Conservation (phyloP, 192 early-diverging fungal genomes). For the Coemansia sp. region DNA sequence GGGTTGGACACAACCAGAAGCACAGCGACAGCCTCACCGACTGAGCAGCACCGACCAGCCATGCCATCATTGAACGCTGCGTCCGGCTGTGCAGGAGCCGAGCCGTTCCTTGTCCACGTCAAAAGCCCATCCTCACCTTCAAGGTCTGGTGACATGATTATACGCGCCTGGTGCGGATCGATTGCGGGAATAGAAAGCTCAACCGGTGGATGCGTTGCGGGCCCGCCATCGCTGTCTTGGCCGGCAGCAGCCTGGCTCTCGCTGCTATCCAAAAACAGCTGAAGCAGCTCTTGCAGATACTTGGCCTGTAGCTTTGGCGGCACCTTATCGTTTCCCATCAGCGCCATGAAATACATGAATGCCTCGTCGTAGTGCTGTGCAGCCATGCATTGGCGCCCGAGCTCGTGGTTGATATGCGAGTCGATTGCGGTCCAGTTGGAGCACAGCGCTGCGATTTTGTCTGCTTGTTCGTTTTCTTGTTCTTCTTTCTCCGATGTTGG, state of each 20-base stretch:
- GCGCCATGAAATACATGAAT: conserved; percentile 72
- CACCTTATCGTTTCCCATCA: conserved; percentile 59
- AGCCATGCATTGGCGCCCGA: conserved; percentile 78
- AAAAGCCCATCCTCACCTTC: conserved; percentile 45
- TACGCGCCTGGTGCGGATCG: conserved; percentile 32
- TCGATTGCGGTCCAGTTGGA: conserved; percentile 60
- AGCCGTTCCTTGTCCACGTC: conserved; percentile 28
- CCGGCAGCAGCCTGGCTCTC: conserved; percentile 10
- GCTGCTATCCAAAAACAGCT: conserved; percentile 42
- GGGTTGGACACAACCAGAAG: conserved; percentile 48
- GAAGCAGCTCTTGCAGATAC: conserved; percentile 51
- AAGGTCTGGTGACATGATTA: conserved; percentile 50
- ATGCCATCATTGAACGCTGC: neutral
- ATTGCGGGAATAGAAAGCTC: conserved; percentile 65
- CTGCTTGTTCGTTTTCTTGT: neutral
- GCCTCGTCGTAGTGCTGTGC: conserved; percentile 73
- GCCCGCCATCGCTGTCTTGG: neutral
- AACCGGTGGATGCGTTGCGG: conserved; percentile 11
- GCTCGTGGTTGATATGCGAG: conserved; percentile 85
- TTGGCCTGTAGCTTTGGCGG: conserved; percentile 48
- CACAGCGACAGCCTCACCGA: conserved; percentile 45
- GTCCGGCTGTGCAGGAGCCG: conserved; percentile 15
- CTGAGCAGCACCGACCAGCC: conserved; percentile 32
- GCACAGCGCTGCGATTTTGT: neutral
- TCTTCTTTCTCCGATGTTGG: neutral